Evolutionary conservation across 345 rosid species (phyloP), one percentile per base, ranked within the genome.

Genomic region (Camelina sativa): DNA sequence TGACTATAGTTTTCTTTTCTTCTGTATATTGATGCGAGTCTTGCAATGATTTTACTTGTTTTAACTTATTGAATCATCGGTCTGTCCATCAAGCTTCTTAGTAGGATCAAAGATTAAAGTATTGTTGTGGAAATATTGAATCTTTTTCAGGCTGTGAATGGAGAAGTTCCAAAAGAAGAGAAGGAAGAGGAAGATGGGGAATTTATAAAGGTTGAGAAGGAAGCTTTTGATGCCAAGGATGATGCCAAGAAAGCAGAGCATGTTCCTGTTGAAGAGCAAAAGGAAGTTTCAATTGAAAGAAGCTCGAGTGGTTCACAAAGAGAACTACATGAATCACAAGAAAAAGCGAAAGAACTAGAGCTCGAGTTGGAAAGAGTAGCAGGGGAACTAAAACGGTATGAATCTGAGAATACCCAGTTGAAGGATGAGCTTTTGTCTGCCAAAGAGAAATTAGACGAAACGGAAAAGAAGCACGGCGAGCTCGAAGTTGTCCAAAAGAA

Each of bases 141-240:
- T 73, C 13, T 57, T 32, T 76, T 62, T 25, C 81, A 88, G 99
- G 83, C 67, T 32, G 59, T 59, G 40, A 87, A 85, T 62, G 96
- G 87, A 71, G 92, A 80, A 13, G 55, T 75, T 77, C 75, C 76
- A 11, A 67, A 73, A 46, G 84, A 62, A 16, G 86, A 76, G 28
- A 87, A 86, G 80, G 98, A 90, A 56, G 98, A 89, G 62, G 94
- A 95, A 64, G 99, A 85, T 65, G 97, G 91, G 62, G 98, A 86
- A 75, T 96, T 96, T 84, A 91, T 96, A 51, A 96, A 96, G 77
- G 94, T 96, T 58, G 98, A 95, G 83, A 89, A 80, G 84, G 99
- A 92, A 82, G 80, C 84, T 11, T 64, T 88, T 7, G 95, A 90
- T 74, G 77, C 69, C 28, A 91, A 88, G 76, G 96, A 85, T 55